These are phyloP conservation scores for Balamuthia mandrillaris DNA, from an alignment of 208 protist genomes.

Conservation along the genomic window DNA sequence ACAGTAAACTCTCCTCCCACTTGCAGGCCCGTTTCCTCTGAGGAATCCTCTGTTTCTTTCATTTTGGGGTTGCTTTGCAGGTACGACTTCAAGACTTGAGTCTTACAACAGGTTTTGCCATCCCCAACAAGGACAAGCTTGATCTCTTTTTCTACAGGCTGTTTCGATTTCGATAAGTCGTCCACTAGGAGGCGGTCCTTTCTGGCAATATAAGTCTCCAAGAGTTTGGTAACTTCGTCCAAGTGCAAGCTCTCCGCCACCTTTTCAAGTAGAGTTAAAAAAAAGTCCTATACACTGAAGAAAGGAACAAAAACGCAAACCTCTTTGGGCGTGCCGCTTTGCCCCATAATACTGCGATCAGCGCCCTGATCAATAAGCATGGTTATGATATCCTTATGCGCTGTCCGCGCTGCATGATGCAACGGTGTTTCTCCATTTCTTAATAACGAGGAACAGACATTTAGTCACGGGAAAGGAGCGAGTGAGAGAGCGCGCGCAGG, in stretches of 20 bases:
- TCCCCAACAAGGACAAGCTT: conserved; percentile 12
- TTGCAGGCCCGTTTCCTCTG: not conserved
- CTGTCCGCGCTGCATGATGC: conserved; percentile 4
- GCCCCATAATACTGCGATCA: not conserved
- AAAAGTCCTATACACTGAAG: not conserved
- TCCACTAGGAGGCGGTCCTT: not conserved
- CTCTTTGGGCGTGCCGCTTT: conserved; percentile 17
- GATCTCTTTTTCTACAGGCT: not conserved
- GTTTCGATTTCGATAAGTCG: not conserved
- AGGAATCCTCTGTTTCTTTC: not conserved
- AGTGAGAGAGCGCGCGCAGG: not conserved
- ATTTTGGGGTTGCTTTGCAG: not conserved
- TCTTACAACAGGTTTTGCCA: too few species aligned
- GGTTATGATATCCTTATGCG: not conserved
- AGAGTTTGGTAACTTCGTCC: not conserved
- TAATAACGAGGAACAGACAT: not conserved
- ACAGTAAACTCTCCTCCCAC: not conserved
- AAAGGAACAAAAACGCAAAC: not conserved
- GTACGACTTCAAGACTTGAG: not conserved
- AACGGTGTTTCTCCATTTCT: conserved; percentile 20
- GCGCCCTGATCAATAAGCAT: not conserved
- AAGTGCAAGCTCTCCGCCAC: not conserved
- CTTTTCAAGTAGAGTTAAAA: not conserved
- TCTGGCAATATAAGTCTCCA: not conserved
- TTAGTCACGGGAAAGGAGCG: not conserved